Evolutionary conservation across 116 monocot species (phyloP), one percentile per base, ranked within the genome.

Genomic region (Posidonia oceanica): DNA sequence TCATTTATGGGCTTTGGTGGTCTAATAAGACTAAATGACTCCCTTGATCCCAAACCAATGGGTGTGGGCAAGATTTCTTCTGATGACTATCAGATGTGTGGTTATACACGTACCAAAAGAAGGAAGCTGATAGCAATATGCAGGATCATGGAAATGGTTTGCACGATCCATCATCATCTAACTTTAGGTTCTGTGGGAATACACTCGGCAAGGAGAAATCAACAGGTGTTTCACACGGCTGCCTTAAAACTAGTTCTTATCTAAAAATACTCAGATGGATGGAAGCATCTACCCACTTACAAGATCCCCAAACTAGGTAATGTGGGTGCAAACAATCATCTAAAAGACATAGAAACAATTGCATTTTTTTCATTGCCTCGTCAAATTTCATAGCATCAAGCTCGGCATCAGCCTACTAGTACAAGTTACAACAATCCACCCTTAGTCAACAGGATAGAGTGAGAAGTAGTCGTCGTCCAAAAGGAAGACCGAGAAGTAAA

Each of bases 201-300:
- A 23, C 68, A 29, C 10, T 36, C 52, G 29, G 52, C 41, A 53
- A 36, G 48, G 52, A 68, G 53, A 54, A 2, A 52, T 15, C 39
- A 6, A 42, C 20, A 20, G 66, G 17, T 7, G 68, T 53, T 68
- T 53, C 68, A 68, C 53, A 68, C 53, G 53, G 52, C 4, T 68
- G 52, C 52, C 23, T 15, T 68, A 54, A 48, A n/a, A 68, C 3
- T 36, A 14, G 36, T 53, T 53, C 54, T 36, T 54, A 68, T 53
- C 15, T 13, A 42, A 66, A 42, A 1, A 18, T n/a, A 66, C n/a
- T 17, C 42, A n/a, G 42, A 66, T 66, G 44, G 12, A 66, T 39
- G 6, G 66, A 66, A 53, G 18, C 68, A 68, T 15, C 11, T 15
- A 10, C 23, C 53, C 22, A 36, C 23, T 22, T 36, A 11, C 13